A percentile compares a stretch with the other conserved stretches of the same genome.
Conservation (phyloP, 2,329 filamentous ascomycete genomes). For the Orbilia javanica region DNA sequence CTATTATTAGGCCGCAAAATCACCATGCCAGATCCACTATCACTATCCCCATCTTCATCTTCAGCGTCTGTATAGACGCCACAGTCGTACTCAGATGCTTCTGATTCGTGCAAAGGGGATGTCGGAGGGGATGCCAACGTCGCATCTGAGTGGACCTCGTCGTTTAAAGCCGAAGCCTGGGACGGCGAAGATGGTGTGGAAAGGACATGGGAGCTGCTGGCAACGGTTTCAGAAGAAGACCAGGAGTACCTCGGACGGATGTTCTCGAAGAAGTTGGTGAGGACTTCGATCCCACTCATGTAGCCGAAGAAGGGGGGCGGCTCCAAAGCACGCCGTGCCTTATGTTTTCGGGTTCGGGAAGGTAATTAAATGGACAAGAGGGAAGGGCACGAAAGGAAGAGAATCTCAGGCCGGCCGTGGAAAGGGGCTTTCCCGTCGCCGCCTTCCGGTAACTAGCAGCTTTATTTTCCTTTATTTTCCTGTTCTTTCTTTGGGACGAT, state of each 20-base stretch:
- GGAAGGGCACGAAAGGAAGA: background rate
- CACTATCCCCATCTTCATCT: conserved; percentile 42
- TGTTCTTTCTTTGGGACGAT: conserved; percentile 2
- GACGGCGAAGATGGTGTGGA: conserved; percentile 25
- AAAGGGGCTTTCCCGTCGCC: conserved; percentile 44
- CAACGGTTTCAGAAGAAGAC: conserved; percentile 54
- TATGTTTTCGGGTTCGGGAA: conserved; percentile 4
- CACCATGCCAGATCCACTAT: conserved; percentile 22
- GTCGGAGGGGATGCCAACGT: conserved; percentile 44
- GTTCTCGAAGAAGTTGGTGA: conserved; percentile 58
- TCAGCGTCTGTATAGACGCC: conserved; percentile 56
- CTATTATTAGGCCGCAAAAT: conserved; percentile 12
- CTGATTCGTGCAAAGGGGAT: conserved; percentile 37
- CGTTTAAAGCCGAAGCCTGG: conserved; percentile 19
- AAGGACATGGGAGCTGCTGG: conserved; percentile 37
- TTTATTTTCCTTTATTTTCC: background rate
- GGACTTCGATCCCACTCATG: conserved; percentile 58
- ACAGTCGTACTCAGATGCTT: conserved; percentile 53
- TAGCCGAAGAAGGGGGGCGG: conserved; percentile 39
- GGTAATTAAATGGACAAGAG: background rate
- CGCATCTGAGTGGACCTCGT: conserved; percentile 42
- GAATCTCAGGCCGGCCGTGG: conserved; percentile 43
- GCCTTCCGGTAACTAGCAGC: conserved; percentile 17
- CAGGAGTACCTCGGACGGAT: conserved; percentile 57
- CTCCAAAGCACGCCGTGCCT: conserved; percentile 29